A percentile compares a stretch with the other conserved stretches of the same genome.
Conservation (phyloP, 306 rosid species). For the Cicer bijugum region DNA sequence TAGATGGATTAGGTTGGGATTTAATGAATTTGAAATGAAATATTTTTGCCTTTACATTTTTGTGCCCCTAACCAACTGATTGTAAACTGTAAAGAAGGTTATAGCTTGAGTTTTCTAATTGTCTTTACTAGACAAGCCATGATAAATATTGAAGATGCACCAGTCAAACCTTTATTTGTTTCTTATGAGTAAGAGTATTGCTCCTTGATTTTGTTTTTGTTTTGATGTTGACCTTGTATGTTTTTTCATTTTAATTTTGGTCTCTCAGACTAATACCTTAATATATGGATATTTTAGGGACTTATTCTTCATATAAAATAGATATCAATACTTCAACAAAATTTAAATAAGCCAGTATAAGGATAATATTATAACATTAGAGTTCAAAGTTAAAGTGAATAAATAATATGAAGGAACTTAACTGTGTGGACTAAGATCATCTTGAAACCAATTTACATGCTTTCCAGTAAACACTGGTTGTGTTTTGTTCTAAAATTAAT, state of each 20-base stretch:
- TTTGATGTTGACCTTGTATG: background rate
- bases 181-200: background rate
- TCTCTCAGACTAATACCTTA: background rate
- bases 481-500: constrained; percentile 31
- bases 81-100: constrained; percentile 5
- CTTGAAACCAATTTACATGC: background rate
- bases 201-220: background rate
- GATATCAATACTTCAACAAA: background rate
- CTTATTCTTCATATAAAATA: background rate
- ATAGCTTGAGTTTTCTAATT: constrained; percentile 18
- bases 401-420: no score
- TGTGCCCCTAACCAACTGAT: constrained; percentile 21
- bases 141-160: constrained; percentile 15
- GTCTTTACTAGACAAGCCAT: background rate
- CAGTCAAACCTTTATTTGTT: background rate
- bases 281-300: background rate
- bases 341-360: background rate
- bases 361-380: background rate
- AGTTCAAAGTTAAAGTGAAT: background rate
- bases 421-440: background rate
- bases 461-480: background rate
- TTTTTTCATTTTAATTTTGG: background rate
- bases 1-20: constrained; percentile 24
- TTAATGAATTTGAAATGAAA: constrained; percentile 1
- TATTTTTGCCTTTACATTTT: background rate